Evolutionary conservation across 352 stramenopile species (phyloP).

Genomic region (Phytophthora pini): DNA sequence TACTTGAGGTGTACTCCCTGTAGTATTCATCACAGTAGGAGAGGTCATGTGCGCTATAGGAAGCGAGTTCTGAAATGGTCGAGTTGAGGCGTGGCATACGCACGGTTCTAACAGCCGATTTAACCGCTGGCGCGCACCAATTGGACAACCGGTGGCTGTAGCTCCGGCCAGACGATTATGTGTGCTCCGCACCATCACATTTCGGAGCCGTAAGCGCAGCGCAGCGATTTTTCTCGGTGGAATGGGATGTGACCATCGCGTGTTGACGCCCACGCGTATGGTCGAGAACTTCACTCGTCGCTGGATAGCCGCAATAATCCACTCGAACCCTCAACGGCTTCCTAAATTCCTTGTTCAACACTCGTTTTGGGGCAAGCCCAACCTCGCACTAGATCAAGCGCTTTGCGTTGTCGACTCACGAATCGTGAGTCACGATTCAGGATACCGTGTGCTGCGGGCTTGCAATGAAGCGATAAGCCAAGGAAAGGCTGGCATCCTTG

Average conservation of each 20-base stretch:
- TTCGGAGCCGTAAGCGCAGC: slow-evolving; percentile 15
- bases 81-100: slow-evolving; percentile 10
- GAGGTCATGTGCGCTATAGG: slow-evolving; percentile 27
- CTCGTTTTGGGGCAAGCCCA: slow-evolving; percentile 5
- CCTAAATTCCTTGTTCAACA: slow-evolving; percentile 14
- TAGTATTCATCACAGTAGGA: slow-evolving; percentile 4
- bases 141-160: slow-evolving; percentile 32
- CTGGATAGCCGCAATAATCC: slow-evolving; percentile 37
- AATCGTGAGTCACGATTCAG: neutral
- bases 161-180: slow-evolving; percentile 23
- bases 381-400: slow-evolving; percentile 1
- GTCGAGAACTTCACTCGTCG: slow-evolving; percentile 6
- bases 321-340: slow-evolving; percentile 10
- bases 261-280: slow-evolving; percentile 13
- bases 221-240: slow-evolving; percentile 23
- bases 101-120: slow-evolving; percentile 30
- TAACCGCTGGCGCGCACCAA: slow-evolving; percentile 32
- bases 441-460: no score
- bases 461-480: neutral
- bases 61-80: slow-evolving; percentile 36
- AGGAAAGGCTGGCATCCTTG: slow-evolving; percentile 13
- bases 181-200: slow-evolving; percentile 4
- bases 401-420: neutral
- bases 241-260: slow-evolving; percentile 3
- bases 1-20: neutral